Percentiles rank a stretch among this genome's conserved stretches.
These are phyloP conservation scores for Botryotinia convoluta DNA, from an alignment of 2,329 filamentous ascomycete genomes.

Conservation along the genomic window DNA sequence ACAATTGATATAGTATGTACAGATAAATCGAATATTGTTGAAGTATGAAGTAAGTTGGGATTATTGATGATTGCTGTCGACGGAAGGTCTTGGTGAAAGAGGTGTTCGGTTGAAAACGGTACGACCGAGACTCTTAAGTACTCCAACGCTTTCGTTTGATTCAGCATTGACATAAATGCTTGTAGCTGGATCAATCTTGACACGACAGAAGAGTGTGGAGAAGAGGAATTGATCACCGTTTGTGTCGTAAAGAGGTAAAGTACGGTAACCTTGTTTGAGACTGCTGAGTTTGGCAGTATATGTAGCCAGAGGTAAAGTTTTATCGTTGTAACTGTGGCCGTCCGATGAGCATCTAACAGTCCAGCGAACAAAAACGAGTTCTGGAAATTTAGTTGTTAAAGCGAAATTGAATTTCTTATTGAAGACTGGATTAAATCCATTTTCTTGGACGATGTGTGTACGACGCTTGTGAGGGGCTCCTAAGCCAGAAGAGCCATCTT, in stretches of 20 bases:
- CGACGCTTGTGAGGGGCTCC: slow-evolving; percentile 73
- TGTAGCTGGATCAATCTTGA: slow-evolving; percentile 62
- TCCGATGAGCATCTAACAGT: slow-evolving; percentile 85
- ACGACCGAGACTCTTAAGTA: slow-evolving; percentile 55
- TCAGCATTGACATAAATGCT: slow-evolving; percentile 55
- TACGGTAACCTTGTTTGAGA: slow-evolving; percentile 88
- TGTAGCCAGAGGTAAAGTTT: slow-evolving; percentile 68
- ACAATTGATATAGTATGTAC: slow-evolving; percentile 25
- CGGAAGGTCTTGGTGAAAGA: slow-evolving; percentile 33
- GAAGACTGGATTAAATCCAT: slow-evolving; percentile 92
- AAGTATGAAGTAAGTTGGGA: background rate
- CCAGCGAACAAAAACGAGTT: slow-evolving; percentile 90
- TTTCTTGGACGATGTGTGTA: slow-evolving; percentile 78
- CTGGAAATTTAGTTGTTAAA: slow-evolving; percentile 89
- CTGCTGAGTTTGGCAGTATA: slow-evolving; percentile 91
- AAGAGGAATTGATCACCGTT: slow-evolving; percentile 93
- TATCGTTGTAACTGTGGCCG: slow-evolving; percentile 65
- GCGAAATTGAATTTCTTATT: slow-evolving; percentile 75
- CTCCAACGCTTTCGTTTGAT: slow-evolving; percentile 47
- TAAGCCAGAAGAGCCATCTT: slow-evolving; percentile 63
- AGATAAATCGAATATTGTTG: slow-evolving; percentile 24
- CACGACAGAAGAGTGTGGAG: slow-evolving; percentile 88
- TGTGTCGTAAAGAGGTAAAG: slow-evolving; percentile 82
- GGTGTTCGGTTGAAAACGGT: slow-evolving; percentile 54
- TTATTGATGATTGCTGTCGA: slow-evolving; percentile 25